Base-by-base conservation (phyloP, 2,329 filamentous ascomycete species). In the Fusarium beomiforme region DNA sequence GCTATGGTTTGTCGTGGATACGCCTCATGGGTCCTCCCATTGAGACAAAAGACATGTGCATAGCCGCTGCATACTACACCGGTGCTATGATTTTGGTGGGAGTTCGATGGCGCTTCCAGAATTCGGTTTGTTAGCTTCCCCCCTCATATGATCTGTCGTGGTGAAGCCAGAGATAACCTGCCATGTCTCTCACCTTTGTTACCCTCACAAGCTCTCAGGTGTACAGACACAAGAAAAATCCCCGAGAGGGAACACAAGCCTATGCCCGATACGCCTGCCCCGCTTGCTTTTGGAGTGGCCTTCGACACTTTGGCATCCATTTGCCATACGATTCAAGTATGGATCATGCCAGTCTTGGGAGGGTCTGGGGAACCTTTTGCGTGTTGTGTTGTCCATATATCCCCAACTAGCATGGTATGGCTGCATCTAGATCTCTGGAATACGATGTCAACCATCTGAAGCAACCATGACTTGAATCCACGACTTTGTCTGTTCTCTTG, bases 151-250 rank as follows among this genome's bases (percentile, higher is more conserved):
- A 63, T 59, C 39, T 59, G 24, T 53, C 16, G 53, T 43, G 43
- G 33, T 42, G 46, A 55, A 56, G 41, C 39, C 54, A 49, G 54
- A 66, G 54, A 54, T 57, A 63, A 55, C 68, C 71, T 76, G 75
- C 74, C 73, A 77, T 61, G 67, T 67, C 64, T 70, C 66, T 62
- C 47, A 56, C 53, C 65, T 55, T 71, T 67, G 80, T 81, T 75
- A 77, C 77, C 78, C 78, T 80, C 77, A 79, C 77, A 78, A 79
- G 78, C 78, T 73, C 76, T 73, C 73, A 70, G 74, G 78, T 64
- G 80, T 81, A 83, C 82, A 83, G 81, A 75, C 76, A 80, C 78
- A 80, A 72, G 67, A 75, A 79, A 80, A 80, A 76, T 79, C 75
- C 77, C 79, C 78, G 79, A 79, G 72, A 29, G 63, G 77, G 77